A percentile compares a stretch with the other conserved stretches of the same genome.
phyloP scores from a whole-genome alignment of 2,329 filamentous ascomycete genomes.

The Dothideomycetes sp. region DNA sequence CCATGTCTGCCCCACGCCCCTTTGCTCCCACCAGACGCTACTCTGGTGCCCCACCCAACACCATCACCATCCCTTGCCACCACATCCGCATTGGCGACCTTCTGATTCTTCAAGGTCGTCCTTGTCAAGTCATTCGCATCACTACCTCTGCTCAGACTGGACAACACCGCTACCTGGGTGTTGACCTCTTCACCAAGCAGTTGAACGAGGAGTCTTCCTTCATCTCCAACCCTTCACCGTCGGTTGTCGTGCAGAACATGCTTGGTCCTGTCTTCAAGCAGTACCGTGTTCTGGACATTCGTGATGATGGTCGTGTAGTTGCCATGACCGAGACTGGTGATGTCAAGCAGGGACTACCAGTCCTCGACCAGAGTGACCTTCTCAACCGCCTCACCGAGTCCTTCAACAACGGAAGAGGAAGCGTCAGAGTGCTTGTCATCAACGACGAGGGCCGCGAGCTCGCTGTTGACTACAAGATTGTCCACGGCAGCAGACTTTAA shows the following conservation, averaged over 20 bases:
- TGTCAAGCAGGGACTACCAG: slow-evolving; percentile 88
- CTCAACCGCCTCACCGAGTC: slow-evolving; percentile 68
- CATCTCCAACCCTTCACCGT: slow-evolving; percentile 92
- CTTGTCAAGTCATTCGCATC: slow-evolving; percentile 99
- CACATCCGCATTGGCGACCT: slow-evolving; percentile 99
- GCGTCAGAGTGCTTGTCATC: slow-evolving; percentile 90
- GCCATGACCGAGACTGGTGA: slow-evolving; percentile 99
- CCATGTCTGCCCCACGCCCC: slow-evolving; percentile 26
- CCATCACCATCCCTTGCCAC: slow-evolving; percentile 97
- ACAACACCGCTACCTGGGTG: slow-evolving; percentile 99
- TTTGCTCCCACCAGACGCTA: too few species aligned
- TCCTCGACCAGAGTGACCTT: slow-evolving; percentile 91
- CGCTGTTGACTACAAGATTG: slow-evolving; percentile 97
- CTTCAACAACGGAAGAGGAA: slow-evolving; percentile 86
- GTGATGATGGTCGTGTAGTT: slow-evolving; percentile 69
- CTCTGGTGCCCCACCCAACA: slow-evolving; percentile 48
- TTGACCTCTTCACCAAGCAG: slow-evolving; percentile 99
- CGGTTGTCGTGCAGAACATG: slow-evolving; percentile 98
- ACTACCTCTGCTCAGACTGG: slow-evolving; percentile 94
- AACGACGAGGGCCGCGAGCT: slow-evolving; percentile 88
- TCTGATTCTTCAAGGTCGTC: slow-evolving; percentile 95
- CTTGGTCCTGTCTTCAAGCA: slow-evolving; percentile 99
- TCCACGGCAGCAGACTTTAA: slow-evolving; percentile 65
- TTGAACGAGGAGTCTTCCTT: slow-evolving; percentile 98
- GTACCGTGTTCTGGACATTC: slow-evolving; percentile 97